Conservation (phyloP, 306 rosid genomes). For the Pterocarpus macrocarpus region DNA sequence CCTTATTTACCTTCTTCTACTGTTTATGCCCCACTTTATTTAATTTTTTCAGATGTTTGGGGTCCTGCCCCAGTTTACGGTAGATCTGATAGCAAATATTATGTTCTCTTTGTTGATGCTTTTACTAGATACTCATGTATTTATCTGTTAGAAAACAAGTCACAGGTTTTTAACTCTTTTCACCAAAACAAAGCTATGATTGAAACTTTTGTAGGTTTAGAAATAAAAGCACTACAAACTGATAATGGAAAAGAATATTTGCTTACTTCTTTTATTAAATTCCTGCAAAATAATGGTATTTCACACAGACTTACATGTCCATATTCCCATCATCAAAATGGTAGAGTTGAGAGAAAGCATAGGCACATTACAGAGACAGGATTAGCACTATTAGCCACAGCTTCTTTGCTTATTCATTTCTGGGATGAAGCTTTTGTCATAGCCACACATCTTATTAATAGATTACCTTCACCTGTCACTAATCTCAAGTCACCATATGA, state of each 20-base stretch:
- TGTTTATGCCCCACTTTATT: not conserved
- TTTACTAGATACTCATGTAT: not conserved
- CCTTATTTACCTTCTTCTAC: not conserved
- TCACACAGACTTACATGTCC: not conserved
- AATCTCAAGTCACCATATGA: not conserved
- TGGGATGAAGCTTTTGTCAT: not conserved
- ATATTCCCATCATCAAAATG: not conserved
- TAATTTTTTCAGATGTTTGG: not conserved
- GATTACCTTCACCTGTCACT: not conserved
- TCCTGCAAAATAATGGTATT: not conserved
- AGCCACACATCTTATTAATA: too few relatives aligned
- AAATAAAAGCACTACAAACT: not conserved
- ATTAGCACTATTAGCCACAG: accelerated
- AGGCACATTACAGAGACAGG: not conserved
- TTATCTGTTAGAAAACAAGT: not conserved
- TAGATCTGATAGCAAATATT: not conserved
- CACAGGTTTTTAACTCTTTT: not conserved
- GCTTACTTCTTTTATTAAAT: not conserved
- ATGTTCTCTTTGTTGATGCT: not conserved
- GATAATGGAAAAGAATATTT: not conserved
- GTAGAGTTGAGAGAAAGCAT: not conserved
- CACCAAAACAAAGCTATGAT: not conserved
- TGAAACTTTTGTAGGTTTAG: not conserved
- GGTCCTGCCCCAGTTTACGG: not conserved
- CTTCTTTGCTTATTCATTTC: not conserved